phyloP scores from a whole-genome alignment of 2,329 filamentous ascomycete genomes.

The Stenocarpella maydis region DNA sequence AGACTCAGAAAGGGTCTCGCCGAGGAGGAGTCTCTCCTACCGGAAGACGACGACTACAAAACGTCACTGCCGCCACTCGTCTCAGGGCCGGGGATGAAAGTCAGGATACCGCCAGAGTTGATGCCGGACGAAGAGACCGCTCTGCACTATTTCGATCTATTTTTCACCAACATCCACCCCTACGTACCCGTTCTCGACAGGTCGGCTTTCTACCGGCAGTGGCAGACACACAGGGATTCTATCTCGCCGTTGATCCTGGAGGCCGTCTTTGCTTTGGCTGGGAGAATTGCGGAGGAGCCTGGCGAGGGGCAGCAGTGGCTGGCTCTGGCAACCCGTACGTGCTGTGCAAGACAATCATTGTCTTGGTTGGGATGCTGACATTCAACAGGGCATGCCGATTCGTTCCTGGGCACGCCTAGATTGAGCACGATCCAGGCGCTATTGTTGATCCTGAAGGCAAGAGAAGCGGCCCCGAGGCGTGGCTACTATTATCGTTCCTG shows the following conservation, averaged over 20 bases:
- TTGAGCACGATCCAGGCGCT: constrained; percentile 92
- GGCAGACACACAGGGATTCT: constrained; percentile 81
- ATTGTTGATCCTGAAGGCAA: constrained; percentile 86
- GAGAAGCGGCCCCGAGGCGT: constrained; percentile 89
- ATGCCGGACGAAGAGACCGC: constrained; percentile 90
- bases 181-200: constrained; percentile 92
- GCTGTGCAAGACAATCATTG: background rate
- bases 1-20: constrained; percentile 55
- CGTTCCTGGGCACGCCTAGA: constrained; percentile 90
- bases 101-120: constrained; percentile 88
- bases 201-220: constrained; percentile 84
- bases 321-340: constrained; percentile 81
- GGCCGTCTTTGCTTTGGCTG: constrained; percentile 89
- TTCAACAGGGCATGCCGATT: constrained; percentile 81
- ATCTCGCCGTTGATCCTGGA: constrained; percentile 91
- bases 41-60: constrained; percentile 78
- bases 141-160: constrained; percentile 87
- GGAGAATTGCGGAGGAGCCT: constrained; percentile 82
- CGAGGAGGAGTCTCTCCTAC: constrained; percentile 70
- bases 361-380: constrained; percentile 41
- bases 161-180: constrained; percentile 89
- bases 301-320: constrained; percentile 92
- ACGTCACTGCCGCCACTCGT: constrained; percentile 73
- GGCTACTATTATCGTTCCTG: constrained; percentile 98
- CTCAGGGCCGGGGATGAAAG: constrained; percentile 75